Evolutionary conservation across 768 basidiomycete genomes (phyloP), one percentile per base, ranked within the genome.

Genomic region (Phlegmacium glaucopus): DNA sequence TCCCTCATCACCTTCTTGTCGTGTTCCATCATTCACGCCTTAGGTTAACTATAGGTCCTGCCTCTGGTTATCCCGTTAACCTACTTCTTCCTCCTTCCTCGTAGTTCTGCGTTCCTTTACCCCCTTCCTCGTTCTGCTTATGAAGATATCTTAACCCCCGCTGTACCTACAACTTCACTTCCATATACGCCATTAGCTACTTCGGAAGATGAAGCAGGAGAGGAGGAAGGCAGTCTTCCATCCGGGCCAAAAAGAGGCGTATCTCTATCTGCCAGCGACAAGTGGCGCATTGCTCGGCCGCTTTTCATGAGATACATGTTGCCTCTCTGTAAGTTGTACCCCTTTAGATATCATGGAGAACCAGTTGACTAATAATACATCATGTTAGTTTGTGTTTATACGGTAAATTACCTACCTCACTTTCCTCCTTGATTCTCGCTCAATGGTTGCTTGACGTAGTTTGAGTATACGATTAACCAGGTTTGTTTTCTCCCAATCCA

Each of bases 401-500:
- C 42, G 71, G 71, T 73, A 48, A 71, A 63, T n/a, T n/a, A n/a
- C n/a, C n/a, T 5, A 22, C 22, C 22, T 22, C 5, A 3, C 22
- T 22, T 22, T 5, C 22, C 22, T 22, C 3, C 5, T 22, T 5
- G 22, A 22, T 2, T 22, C 22, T 22, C 22, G 22, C 22, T 22
- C 5, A 22, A 22, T 5, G n/a, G 32, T 34, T 10, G 32, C n/a
- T 10, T 34, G 3, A 11, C n/a, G n/a, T 34, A 91, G 89, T 83
- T 92, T 44, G 92, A 94, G 63, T 94, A 94, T 61, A 91, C 87
- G 2, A 94, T 94, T 54, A 94, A 94, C 60, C 89, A 91, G 68
- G 87, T 80, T 49, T 17, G 48, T 45, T 6, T 17, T 18, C 12
- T 17, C 12, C 28, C 25, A 32, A 15, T 22, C 22, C 22, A 22